Evolutionary conservation across 2,329 filamentous ascomycete species (phyloP), one percentile per base, ranked within the genome.

Genomic region (Samsoniella hepiali): DNA sequence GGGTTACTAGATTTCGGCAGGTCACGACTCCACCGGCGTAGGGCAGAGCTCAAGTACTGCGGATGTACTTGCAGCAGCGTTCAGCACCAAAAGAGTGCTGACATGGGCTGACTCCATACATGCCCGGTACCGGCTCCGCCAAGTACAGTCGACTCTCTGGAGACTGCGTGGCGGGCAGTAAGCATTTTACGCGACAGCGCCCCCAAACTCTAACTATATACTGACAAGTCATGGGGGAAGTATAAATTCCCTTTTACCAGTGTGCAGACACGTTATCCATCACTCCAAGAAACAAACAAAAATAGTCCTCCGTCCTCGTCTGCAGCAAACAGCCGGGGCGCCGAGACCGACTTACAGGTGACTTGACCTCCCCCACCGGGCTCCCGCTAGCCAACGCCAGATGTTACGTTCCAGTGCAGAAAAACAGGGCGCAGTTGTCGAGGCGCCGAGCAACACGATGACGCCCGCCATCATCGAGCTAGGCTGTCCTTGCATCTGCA

Each of bases 371-470:
- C n/a, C 53, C 40, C 27, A 31, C 15, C 17, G 7, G 15, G n/a
- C 32, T 53, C 27, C 47, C 58, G 36, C 47, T 44, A 17, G 29
- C 47, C 47, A 17, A 34, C 58, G 49, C 50, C 58, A 44, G 40
- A 61, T 54, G 58, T 55, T 61, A 61, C 58, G 58, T 61, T 61
- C 58, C 58, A 61, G 10, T 38, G 58, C 58, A 61, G 58, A 45
- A 31, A 22, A 36, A 51, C 45, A 60, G 53, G 47, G 38, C 47
- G 47, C 36, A 34, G 9, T 22, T 22, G 22, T 22, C 22, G 22
- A 22, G 22, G 22, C 22, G 22, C 22, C 22, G 22, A 22, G 22
- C 47, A 31, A 32, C 11, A 45, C 42, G 10, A 50, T 50, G 47
- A 50, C 47, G 47, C 17, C 22, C 27, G 29, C 32, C n/a, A 31